These are phyloP conservation scores for Mycothermus thermophilus DNA, from an alignment of 495 filamentous ascomycete genomes.

Conservation along the genomic window DNA sequence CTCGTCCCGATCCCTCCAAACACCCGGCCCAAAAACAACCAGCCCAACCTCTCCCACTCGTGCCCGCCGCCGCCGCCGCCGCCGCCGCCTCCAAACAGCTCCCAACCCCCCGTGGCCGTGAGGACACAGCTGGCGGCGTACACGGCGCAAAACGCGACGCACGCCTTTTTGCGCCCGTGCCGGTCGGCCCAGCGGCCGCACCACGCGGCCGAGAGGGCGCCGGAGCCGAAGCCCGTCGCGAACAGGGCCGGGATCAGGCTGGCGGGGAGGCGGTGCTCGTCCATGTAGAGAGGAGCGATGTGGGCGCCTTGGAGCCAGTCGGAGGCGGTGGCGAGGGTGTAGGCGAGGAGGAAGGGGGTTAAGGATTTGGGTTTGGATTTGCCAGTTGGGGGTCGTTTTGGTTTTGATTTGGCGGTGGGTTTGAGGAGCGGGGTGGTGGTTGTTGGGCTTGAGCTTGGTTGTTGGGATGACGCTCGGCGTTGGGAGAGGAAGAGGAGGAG, in stretches of 20 bases:
- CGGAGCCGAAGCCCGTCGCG: constrained; percentile 37
- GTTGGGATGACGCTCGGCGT: too few species aligned
- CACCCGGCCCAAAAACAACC: constrained; percentile 34
- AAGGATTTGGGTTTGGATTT: too few species aligned
- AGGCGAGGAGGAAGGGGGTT: constrained; percentile 30
- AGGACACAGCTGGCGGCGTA: constrained; percentile 40
- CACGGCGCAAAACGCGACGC: constrained; percentile 35
- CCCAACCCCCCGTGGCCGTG: constrained; percentile 24
- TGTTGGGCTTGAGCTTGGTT: too few species aligned
- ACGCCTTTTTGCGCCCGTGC: constrained; percentile 33
- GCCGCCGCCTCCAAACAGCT: constrained; percentile 17
- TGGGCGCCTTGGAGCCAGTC: constrained; percentile 45
- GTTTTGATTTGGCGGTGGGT: too few species aligned
- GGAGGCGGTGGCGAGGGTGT: constrained; percentile 36
- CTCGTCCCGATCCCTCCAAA: constrained; percentile 42
- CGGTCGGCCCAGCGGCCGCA: constrained; percentile 37
- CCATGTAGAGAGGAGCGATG: constrained; percentile 41
- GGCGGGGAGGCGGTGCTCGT: constrained; percentile 36
- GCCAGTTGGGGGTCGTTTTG: too few species aligned
- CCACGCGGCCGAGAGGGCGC: constrained; percentile 34
- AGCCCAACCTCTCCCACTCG: too few species aligned
- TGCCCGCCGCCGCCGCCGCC: too few species aligned
- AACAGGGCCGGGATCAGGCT: constrained; percentile 35
- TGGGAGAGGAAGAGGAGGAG: too few species aligned
- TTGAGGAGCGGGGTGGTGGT: too few species aligned